Percentiles rank a stretch among this genome's conserved stretches.
These are phyloP conservation scores for Penicillium sp. DNA, from an alignment of 2,329 filamentous ascomycete species.

Conservation along the genomic window DNA sequence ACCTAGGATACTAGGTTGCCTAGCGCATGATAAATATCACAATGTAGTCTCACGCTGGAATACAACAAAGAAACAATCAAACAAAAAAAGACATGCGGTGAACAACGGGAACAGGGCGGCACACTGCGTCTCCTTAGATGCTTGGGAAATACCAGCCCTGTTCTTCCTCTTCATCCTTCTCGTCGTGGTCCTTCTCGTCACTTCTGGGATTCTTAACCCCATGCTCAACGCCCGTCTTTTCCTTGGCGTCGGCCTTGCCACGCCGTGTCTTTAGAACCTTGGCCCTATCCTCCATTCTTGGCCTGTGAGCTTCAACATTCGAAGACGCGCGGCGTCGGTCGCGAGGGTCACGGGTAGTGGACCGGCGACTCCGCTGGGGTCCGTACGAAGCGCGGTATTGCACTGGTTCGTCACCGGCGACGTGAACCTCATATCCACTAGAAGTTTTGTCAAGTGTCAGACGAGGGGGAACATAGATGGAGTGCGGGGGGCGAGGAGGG, in stretches of 20 bases:
- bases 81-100: background rate
- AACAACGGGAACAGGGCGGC: background rate
- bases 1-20: too few relatives aligned
- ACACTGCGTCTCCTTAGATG: background rate
- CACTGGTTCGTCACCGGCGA: constrained; percentile 38
- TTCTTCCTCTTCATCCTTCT: background rate
- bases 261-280: background rate
- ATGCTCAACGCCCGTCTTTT: background rate
- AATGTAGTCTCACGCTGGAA: background rate
- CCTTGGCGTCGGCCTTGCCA: background rate
- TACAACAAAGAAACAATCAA: background rate
- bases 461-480: background rate
- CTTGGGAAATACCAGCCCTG: background rate
- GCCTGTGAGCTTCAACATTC: constrained; percentile 26
- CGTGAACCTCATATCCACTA: constrained; percentile 40
- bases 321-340: constrained; percentile 33
- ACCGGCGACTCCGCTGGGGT: constrained; percentile 43
- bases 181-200: too few relatives aligned
- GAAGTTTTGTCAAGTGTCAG: background rate
- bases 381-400: constrained; percentile 42
- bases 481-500: background rate
- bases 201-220: background rate
- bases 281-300: constrained; percentile 7
- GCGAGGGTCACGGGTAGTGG: constrained; percentile 36
- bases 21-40: background rate